Base-by-base conservation (phyloP, 306 rosid genomes). In the Pachyrhizus erosus region DNA sequence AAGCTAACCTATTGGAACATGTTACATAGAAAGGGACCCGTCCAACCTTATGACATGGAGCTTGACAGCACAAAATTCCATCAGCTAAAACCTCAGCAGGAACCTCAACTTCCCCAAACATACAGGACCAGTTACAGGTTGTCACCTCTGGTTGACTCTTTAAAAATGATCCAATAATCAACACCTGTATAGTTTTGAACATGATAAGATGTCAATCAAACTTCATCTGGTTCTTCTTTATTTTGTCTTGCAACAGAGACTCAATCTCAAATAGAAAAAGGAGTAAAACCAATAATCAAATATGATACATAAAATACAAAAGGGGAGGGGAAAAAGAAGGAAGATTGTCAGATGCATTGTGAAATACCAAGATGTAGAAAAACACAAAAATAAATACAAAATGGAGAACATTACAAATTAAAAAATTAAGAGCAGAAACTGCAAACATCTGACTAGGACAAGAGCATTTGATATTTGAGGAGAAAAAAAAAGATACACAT, bases 31-130 rank as follows among this genome's bases (percentile, higher is more conserved):
- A 94, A 74, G 98, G 98, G 51, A 92, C 91, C 76, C 84, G 89
- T 24, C 96, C 98, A 60, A 70, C 83, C 54, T 83, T 81, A 74
- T 88, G 96, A 77, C 86, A 84, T 1, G 98, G 98, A 87, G 98
- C 93, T 65, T 65, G 81, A 83, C 98, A 94, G 84, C 92, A 89
- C 78, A 94, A 87, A 83, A 92, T 83, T 49, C 98, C 98, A 89
- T 86, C 79, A 20, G 90, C 89, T 89, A 94, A 79, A 84, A 92
- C 84, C 83, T 87, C 91, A 27, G 96, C 97, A 49, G 93, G 89
- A 84, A 92, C 98, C 91, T 94, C 98, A 62, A 92, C 90, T 88
- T 94, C 98, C 79, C 98, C 98, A 74, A 92, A 94, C 98, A 94
- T 94, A 77, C 98, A 92, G 13, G 97, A 94, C 98, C 98, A 94